Conservation (phyloP, 441 rosid genomes). For the Erodium chrysanthum region DNA sequence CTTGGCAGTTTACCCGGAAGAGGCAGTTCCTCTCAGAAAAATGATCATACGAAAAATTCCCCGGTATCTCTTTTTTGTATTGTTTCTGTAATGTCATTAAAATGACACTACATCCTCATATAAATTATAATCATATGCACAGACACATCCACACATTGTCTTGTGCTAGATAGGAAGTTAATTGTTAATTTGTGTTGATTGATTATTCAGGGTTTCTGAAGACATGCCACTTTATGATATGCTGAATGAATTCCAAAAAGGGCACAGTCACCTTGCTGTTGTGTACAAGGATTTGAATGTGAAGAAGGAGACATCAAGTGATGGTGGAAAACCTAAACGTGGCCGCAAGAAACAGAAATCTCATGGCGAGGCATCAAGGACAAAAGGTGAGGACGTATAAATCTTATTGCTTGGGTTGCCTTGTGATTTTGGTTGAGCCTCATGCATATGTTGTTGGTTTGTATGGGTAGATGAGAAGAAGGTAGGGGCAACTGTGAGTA, state of each 20-base stretch:
- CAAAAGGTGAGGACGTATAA: neutral
- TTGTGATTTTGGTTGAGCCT: neutral
- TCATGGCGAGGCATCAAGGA: neutral
- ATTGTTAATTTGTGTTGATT: neutral
- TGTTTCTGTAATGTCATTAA: neutral
- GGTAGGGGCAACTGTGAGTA: conserved; percentile 14
- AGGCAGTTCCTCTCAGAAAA: conserved; percentile 63
- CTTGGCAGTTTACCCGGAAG: conserved; percentile 75
- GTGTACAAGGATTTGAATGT: conserved; percentile 40
- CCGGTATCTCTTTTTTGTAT: conserved; percentile 32
- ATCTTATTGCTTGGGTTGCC: neutral
- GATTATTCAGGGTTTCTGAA: conserved; percentile 5
- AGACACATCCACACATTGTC: neutral
- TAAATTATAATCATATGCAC: neutral
- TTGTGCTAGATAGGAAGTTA: neutral
- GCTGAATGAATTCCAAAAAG: conserved; percentile 72
- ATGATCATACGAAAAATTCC: conserved; percentile 82
- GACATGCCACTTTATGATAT: conserved; percentile 61
- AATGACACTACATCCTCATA: neutral
- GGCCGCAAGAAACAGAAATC: neutral
- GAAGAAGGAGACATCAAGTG: conserved; percentile 22
- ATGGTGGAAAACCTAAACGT: conserved; percentile 28
- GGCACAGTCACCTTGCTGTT: conserved; percentile 77
- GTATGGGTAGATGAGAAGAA: conserved; percentile 26
- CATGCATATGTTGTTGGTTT: neutral